These are phyloP conservation scores for Microdochium bolleyi DNA, from an alignment of 2,329 filamentous ascomycete species.

Conservation along the genomic window DNA sequence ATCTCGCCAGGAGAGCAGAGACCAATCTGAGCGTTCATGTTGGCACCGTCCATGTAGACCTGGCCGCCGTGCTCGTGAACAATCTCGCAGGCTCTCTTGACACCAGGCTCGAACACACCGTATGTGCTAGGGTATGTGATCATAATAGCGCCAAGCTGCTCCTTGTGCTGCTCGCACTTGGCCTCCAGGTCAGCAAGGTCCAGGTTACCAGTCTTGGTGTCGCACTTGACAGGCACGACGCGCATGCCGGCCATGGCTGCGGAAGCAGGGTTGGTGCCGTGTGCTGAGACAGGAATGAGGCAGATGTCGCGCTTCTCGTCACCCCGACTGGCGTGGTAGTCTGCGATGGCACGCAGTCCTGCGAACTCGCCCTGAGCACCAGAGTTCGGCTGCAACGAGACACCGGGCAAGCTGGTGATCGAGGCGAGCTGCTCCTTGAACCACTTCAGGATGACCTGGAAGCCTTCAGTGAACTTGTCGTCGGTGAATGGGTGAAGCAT, in stretches of 20 bases:
- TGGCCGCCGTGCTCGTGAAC: slow-evolving; percentile 85
- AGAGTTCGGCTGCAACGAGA: slow-evolving; percentile 90
- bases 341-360: slow-evolving; percentile 79
- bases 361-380: slow-evolving; percentile 94
- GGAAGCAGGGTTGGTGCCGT: slow-evolving; percentile 92
- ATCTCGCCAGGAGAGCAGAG: slow-evolving; percentile 92
- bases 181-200: slow-evolving; percentile 78
- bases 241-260: slow-evolving; percentile 95
- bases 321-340: slow-evolving; percentile 64
- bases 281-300: slow-evolving; percentile 88
- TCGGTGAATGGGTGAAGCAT: slow-evolving; percentile 78
- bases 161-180: slow-evolving; percentile 82
- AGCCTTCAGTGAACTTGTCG: slow-evolving; percentile 55
- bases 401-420: slow-evolving; percentile 85
- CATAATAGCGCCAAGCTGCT: slow-evolving; percentile 89
- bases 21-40: slow-evolving; percentile 97
- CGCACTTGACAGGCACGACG: slow-evolving; percentile 87
- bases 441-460: slow-evolving; percentile 59
- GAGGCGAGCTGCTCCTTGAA: slow-evolving; percentile 69
- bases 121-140: slow-evolving; percentile 94
- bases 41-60: slow-evolving; percentile 98
- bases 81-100: slow-evolving; percentile 77
- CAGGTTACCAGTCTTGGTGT: slow-evolving; percentile 78
- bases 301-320: slow-evolving; percentile 78
- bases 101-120: slow-evolving; percentile 85